These are phyloP conservation scores for Neoascochyta sp. DNA, from an alignment of 2,329 filamentous ascomycete species.

Conservation along the genomic window DNA sequence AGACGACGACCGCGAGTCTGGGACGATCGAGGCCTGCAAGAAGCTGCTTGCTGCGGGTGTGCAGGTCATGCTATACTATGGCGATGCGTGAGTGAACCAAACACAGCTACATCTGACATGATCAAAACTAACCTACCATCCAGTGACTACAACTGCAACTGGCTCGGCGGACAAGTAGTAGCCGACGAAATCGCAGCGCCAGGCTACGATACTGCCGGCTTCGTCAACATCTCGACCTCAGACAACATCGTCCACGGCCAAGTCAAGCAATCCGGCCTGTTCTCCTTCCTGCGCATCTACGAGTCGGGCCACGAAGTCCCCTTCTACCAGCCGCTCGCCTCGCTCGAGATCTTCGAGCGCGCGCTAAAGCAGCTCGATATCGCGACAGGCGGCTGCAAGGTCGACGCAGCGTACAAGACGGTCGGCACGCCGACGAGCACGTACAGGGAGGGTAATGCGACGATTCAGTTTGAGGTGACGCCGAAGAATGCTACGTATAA, in stretches of 20 bases:
- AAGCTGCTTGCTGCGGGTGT: slow-evolving; percentile 41
- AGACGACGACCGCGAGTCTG: slow-evolving; percentile 48
- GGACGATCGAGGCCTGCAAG: slow-evolving; percentile 42
- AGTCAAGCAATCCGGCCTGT: slow-evolving; percentile 51
- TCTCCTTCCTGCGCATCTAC: slow-evolving; percentile 51
- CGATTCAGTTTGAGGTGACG: slow-evolving; percentile 46
- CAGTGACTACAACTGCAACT: slow-evolving; percentile 48
- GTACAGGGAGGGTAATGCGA: slow-evolving; percentile 45
- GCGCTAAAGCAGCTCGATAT: slow-evolving; percentile 50
- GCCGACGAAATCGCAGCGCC: slow-evolving; percentile 40
- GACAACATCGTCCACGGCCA: slow-evolving; percentile 51
- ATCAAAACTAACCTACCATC: too few species aligned
- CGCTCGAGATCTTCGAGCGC: slow-evolving; percentile 50
- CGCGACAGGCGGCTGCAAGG: slow-evolving; percentile 43
- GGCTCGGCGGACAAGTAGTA: slow-evolving; percentile 45
- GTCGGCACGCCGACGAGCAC: slow-evolving; percentile 35
- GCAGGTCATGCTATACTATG: slow-evolving; percentile 44
- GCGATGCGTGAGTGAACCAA: slow-evolving; percentile 46
- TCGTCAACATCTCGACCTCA: slow-evolving; percentile 45
- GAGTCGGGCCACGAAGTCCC: slow-evolving; percentile 51
- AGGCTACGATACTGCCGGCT: slow-evolving; percentile 47
- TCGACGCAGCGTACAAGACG: slow-evolving; percentile 29
- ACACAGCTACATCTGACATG: too few species aligned
- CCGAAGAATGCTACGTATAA: slow-evolving; percentile 49
- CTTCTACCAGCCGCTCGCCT: slow-evolving; percentile 53